Percentiles rank a stretch among this genome's conserved stretches.
phyloP scores from a whole-genome alignment of 2,329 filamentous ascomycete genomes.

The Aspergillus candidus region DNA sequence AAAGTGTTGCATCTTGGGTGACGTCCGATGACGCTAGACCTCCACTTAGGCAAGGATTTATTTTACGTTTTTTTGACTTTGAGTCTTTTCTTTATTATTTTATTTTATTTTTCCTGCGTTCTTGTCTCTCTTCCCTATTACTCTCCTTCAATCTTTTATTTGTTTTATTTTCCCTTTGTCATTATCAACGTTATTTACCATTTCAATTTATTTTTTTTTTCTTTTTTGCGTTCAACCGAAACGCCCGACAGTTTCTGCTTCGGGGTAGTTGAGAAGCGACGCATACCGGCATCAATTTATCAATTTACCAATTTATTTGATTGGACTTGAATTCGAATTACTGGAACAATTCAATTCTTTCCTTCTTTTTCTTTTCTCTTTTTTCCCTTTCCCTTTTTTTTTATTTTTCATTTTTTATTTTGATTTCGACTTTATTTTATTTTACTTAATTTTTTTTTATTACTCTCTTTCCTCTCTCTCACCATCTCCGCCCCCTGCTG shows the following conservation, averaged over 20 bases:
- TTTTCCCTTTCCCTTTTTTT: slow-evolving; percentile 4
- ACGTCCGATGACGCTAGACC: slow-evolving; percentile 2
- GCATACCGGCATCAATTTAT: neutral
- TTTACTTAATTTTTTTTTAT: neutral
- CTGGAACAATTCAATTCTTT: neutral
- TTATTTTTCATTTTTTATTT: neutral
- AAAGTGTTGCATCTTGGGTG: slow-evolving; percentile 1
- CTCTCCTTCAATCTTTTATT: no score
- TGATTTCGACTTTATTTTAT: slow-evolving; percentile 4
- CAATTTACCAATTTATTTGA: neutral
- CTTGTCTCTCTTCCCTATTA: no score
- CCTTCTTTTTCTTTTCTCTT: neutral
- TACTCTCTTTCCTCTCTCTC: neutral
- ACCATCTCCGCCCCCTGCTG: slow-evolving; percentile 11
- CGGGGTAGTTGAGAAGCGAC: neutral
- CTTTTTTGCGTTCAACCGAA: no score
- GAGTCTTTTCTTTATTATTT: no score
- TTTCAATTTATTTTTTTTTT: no score
- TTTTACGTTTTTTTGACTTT: no score
- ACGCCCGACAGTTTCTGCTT: no score
- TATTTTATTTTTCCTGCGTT: no score
- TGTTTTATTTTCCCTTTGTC: no score
- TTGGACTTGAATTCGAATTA: no score
- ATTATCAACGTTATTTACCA: no score
- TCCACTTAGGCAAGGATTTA: neutral